Evolutionary conservation across 306 rosid species (phyloP), one percentile per base, ranked within the genome.

Genomic region (Castanospermum australe): DNA sequence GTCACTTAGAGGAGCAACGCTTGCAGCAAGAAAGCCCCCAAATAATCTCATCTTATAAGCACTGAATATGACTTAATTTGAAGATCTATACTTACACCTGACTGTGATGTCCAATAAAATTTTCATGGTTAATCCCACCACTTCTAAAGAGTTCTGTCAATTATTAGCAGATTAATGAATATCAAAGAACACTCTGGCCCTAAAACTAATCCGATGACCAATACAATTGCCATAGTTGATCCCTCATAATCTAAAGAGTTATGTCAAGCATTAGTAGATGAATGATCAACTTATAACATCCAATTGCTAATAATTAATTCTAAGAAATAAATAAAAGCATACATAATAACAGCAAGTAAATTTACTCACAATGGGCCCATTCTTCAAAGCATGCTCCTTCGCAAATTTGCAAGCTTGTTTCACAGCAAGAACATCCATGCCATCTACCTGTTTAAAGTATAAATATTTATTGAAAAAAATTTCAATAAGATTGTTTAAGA

Each of bases 361-460:
- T 50, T 66, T 25, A 92, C 99, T 96, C 86, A 96, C 99, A 86
- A 96, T 79, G 25, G 98, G 99, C 28, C 99, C 98, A 67, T 93
- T 96, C 87, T 93, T 88, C 90, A 96, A 87, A 78, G 91, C 98
- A 86, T 96, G 88, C 74, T 93, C 99, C 87, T 96, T 96, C 9
- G 94, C 98, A 61, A 91, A 96, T 72, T 80, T 91, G 93, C 97
- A 93, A 71, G 96, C 97, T 77, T 93, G 98, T 80, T 96, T 96
- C 69, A 96, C 98, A 30, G 98, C 99, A 79, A 96, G 85, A 72
- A 85, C 98, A 81, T 96, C 99, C 99, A 96, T 96, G 59, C 99
- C 99, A 80, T 96, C 98, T 30, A 96, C 96, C 99, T 96, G 87
- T 72, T 79, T n/a, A 71, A 73, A 60, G 42, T 35, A 76, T 18